Evolutionary conservation across 1,284 basidiomycete genomes (phyloP), one percentile per base, ranked within the genome.

Genomic region (Cutaneotrichosporon curvatum): DNA sequence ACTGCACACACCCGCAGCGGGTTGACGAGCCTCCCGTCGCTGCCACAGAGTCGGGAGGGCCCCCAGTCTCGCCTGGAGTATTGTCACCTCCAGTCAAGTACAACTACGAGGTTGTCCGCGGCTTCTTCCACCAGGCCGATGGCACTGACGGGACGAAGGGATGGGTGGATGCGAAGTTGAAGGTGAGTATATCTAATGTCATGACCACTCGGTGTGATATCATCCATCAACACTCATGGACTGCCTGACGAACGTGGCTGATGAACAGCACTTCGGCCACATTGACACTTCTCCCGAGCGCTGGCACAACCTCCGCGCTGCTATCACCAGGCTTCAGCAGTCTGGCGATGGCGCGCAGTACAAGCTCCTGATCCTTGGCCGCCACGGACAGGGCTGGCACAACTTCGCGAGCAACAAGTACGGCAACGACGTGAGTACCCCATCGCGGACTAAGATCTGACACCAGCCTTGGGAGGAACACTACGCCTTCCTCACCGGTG

Each of bases 401-500:
- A 72, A 72, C 50, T 63, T 84, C 6, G 88, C 75, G 0, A 80
- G 83, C 56, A 67, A 67, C 9, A 83, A 84, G 59, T 85, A 90
- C 61, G 85, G 86, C 0, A 76, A 75, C 1, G 53, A 74, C 62
- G 79, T 78, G 51, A 51, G 74, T 49, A 7, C 8, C 16, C 32
- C 6, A 15, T 16, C 32, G 11, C 32, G 11, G n/a, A 34, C 32
- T 34, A 15, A 34, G 8, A 16, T 34, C 37, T 50, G 31, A 46
- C 32, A 3, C 4, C 50, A 74, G 73, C 51, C 52, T 44, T 75
- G 73, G 73, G 68, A 74, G 51, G 56, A 62, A 37, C 68, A 84
- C 57, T 90, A 82, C 81, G 78, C 85, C 0, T 80, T 78, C 58
- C 62, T 83, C 18, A 73, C 83, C 38, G 81, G 81, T 0, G 84